Conservation (phyloP, 2,329 filamentous ascomycete species). For the Cladobotryum mycophilum region DNA sequence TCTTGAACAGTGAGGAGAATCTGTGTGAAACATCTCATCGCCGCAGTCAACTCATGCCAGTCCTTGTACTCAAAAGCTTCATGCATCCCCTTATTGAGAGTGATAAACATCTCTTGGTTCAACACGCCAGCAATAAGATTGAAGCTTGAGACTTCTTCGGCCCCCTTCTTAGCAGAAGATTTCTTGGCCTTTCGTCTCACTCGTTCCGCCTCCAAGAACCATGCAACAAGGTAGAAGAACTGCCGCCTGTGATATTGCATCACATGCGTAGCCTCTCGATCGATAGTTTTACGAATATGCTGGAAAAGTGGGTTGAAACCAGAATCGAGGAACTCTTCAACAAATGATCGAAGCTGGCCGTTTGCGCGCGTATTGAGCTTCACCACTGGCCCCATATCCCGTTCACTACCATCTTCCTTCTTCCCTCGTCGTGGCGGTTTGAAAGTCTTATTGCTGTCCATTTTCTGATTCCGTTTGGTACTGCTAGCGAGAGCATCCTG, state of each 20-base stretch:
- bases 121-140: constrained; percentile 82
- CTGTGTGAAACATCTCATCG: constrained; percentile 92
- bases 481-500: constrained; percentile 75
- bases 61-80: constrained; percentile 72
- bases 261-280: constrained; percentile 79
- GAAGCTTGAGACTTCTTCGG: constrained; percentile 65
- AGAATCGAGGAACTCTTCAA: constrained; percentile 89
- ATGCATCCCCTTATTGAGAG: constrained; percentile 77
- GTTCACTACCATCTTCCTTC: constrained; percentile 56
- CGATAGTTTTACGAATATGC: constrained; percentile 81
- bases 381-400: constrained; percentile 70
- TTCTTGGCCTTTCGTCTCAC: constrained; percentile 58
- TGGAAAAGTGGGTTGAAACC: constrained; percentile 89
- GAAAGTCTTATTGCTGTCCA: constrained; percentile 88
- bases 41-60: constrained; percentile 79
- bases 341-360: constrained; percentile 72
- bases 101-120: constrained; percentile 91
- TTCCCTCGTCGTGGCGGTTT: constrained; percentile 65
- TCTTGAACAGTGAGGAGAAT: constrained; percentile 88
- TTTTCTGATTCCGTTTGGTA: constrained; percentile 70
- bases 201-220: constrained; percentile 86
- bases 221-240: constrained; percentile 86
- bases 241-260: constrained; percentile 71
- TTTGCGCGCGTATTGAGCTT: constrained; percentile 67
- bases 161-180: constrained; percentile 34